Conservation (phyloP, 345 rosid genomes). For the Dimocarpus longan region DNA sequence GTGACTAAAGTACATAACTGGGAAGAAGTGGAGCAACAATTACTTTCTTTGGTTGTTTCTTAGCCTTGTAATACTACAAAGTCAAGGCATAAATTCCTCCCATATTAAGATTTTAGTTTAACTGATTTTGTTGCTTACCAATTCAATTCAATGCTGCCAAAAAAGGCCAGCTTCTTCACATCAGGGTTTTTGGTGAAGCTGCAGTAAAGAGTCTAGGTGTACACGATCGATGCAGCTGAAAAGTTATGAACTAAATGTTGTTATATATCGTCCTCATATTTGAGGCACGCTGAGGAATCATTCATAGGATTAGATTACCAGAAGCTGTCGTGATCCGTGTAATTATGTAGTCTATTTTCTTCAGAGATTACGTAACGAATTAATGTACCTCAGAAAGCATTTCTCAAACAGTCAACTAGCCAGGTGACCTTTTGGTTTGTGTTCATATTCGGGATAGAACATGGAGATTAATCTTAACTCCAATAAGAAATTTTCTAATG, state of each 20-base stretch:
- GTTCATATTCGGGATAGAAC: background rate
- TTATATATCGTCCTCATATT: background rate
- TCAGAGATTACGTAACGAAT: background rate
- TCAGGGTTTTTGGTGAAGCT: conserved; percentile 5
- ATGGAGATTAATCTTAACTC: background rate
- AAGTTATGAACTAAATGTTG: background rate
- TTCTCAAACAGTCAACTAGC: background rate
- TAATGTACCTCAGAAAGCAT: background rate
- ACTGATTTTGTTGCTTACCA: conserved; percentile 1
- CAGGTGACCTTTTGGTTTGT: background rate
- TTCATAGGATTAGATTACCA: conserved; percentile 5
- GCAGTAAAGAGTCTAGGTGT: background rate
- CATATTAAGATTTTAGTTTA: background rate
- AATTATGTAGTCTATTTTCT: background rate
- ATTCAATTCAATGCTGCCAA: background rate
- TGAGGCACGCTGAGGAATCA: background rate
- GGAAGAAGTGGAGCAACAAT: conserved; percentile 81
- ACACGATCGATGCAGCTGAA: background rate
- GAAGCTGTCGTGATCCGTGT: background rate
- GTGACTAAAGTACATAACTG: conserved; percentile 85
- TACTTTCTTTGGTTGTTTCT: conserved; percentile 54
- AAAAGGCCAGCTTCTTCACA: background rate
- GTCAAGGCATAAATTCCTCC: background rate
- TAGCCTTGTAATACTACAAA: conserved; percentile 23
- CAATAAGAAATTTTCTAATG: background rate